Evolutionary conservation across 1,139 yeast species (phyloP), one percentile per base, ranked within the genome.

Genomic region (Nakaseomyces nivariensis): DNA sequence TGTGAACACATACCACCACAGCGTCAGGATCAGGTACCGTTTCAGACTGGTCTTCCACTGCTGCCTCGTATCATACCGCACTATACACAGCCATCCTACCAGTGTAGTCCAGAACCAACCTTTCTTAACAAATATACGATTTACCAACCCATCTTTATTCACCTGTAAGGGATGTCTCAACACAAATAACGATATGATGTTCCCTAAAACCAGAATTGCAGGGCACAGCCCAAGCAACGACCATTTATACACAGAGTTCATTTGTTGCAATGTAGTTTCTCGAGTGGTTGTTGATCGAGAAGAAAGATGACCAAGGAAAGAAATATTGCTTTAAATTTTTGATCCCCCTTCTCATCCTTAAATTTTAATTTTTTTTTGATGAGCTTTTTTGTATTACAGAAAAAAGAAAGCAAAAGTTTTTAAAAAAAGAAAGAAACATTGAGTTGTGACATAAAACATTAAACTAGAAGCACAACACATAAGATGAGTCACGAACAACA

Each of bases 31-130:
- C 7, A 48, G 26, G 43, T 60, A 64, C 46, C 62, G 50, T 33
- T 42, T 40, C 10, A 54, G 40, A 25, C 52, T 37, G 27, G 47
- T 27, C 41, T 17, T 46, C 27, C 36, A 46, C 32, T 11, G 48
- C 45, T n/a, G 51, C 47, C 11, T 47, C 49, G 5, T 51, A 43
- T 41, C 44, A 40, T 53, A 57, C 26, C 57, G 51, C 26, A 58
- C 47, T 17, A 58, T 43, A 45, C 67, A 54, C 52, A 62, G 55
- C 53, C 61, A 54, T 42, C 67, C 76, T 5, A 73, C 72, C 3
- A 75, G 4, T 0, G 89, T 75, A 1, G 96, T 89, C 97, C 97
- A 92, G 13, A 80, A 75, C 98, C 98, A 92, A 3, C 97, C 97
- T 41, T 74, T 74, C 61, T 92, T 92, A 43, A 90, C 96, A 64